phyloP scores from a whole-genome alignment of 2,329 filamentous ascomycete species.

The Aspergillus sp. region DNA sequence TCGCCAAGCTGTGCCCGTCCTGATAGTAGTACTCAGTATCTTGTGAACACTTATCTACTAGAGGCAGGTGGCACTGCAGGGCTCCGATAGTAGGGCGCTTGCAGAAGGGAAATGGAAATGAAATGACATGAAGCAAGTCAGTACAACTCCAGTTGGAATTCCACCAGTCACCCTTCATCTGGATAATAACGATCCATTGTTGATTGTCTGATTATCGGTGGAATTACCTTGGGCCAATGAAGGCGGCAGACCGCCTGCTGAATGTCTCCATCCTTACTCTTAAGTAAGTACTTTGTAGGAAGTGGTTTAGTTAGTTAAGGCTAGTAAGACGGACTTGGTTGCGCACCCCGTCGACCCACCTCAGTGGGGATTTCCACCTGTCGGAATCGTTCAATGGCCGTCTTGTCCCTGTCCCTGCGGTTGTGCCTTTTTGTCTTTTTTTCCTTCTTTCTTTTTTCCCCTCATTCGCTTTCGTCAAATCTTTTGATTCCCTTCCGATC shows the following conservation, averaged over 20 bases:
- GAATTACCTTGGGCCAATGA: conserved; percentile 6
- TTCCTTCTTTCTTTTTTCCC: neutral
- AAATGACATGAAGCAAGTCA: neutral
- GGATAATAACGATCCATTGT: neutral
- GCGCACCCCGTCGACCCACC: neutral
- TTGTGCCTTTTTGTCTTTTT: neutral
- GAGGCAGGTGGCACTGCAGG: too few relatives aligned
- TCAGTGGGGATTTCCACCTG: conserved; percentile 3
- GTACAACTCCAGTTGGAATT: neutral
- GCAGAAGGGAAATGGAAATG: neutral
- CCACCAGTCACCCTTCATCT: conserved; percentile 3
- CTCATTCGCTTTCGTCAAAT: neutral
- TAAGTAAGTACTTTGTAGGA: neutral
- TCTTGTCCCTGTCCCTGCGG: conserved; percentile 1
- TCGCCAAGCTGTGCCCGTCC: too few relatives aligned
- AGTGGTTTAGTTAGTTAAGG: too few relatives aligned
- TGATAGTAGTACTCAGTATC: too few relatives aligned
- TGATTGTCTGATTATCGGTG: conserved; percentile 7
- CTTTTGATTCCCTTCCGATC: neutral
- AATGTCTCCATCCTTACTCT: conserved; percentile 1
- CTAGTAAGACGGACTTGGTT: too few relatives aligned
- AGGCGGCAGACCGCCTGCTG: neutral
- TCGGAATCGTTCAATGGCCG: conserved; percentile 9
- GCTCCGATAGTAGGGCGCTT: neutral
- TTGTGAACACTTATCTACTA: too few relatives aligned